Percentiles rank a stretch among this genome's conserved stretches.
Evolutionary conservation across 257 asterid species (phyloP).

Genomic region (Fraxinus cuspidata): DNA sequence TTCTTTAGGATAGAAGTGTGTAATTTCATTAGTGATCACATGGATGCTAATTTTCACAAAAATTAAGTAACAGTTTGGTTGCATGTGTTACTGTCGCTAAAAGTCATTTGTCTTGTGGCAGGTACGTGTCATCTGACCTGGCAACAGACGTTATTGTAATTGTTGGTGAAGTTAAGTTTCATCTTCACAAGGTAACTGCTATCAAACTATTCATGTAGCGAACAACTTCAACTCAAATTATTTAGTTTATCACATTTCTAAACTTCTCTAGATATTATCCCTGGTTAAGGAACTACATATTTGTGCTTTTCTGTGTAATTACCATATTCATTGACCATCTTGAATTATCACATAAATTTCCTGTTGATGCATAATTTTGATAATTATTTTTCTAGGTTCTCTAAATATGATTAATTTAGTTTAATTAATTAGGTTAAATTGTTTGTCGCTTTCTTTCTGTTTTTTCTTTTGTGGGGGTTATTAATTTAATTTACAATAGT

Average conservation of each 20-base stretch:
- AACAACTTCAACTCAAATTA: neutral
- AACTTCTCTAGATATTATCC: neutral
- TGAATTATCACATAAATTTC: neutral
- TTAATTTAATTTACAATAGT: neutral
- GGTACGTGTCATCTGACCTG: slow-evolving; percentile 72
- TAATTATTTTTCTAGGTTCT: neutral
- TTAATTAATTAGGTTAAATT: too few relatives aligned
- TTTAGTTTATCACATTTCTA: slow-evolving; percentile 2
- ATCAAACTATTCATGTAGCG: neutral
- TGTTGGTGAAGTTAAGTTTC: slow-evolving; percentile 66
- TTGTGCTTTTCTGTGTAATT: neutral
- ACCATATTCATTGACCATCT: neutral
- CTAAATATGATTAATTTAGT: neutral
- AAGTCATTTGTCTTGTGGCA: slow-evolving; percentile 33
- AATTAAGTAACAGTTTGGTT: neutral
- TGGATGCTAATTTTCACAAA: neutral
- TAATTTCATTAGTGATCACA: neutral
- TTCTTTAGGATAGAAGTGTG: neutral
- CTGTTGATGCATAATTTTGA: neutral
- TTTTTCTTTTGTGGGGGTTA: neutral
- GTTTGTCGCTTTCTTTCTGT: too few relatives aligned
- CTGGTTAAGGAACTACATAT: neutral
- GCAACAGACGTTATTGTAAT: slow-evolving; percentile 64
- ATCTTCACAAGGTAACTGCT: slow-evolving; percentile 86
- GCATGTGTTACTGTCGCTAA: neutral